Conservation (phyloP, 306 rosid genomes). For the Cucumis sativus region DNA sequence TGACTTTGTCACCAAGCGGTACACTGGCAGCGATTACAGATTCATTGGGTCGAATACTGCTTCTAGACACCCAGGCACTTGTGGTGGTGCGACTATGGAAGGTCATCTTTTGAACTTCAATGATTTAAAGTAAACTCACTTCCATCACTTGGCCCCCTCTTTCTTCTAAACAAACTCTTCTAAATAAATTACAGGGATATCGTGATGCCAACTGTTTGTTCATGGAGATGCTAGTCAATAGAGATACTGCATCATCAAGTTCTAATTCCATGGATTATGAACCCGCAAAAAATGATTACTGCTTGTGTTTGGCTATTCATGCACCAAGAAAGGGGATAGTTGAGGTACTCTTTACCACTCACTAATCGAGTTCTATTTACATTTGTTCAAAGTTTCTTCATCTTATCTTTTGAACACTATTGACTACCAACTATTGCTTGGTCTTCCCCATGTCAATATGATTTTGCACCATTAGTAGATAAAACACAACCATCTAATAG, state of each 20-base stretch:
- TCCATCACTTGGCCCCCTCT: background rate
- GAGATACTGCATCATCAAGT: constrained; percentile 50
- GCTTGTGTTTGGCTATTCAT: constrained; percentile 93
- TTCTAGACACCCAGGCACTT: constrained; percentile 91
- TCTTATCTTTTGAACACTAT: background rate
- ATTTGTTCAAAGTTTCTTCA: background rate
- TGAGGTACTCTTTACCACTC: constrained; percentile 40
- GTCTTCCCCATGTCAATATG: background rate
- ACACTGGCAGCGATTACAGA: constrained; percentile 94
- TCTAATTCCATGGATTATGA: constrained; percentile 51
- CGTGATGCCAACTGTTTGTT: constrained; percentile 89
- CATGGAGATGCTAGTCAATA: constrained; percentile 89
- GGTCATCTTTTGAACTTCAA: constrained; percentile 27
- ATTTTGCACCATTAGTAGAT: background rate
- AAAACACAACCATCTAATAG: background rate
- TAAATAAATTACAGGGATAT: constrained; percentile 49
- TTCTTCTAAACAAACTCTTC: background rate
- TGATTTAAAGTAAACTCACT: background rate
- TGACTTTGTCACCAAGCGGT: constrained; percentile 92
- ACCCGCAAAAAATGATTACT: constrained; percentile 79
- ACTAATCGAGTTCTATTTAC: background rate
- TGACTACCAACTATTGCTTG: background rate
- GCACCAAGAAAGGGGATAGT: constrained; percentile 92
- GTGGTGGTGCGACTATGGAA: constrained; percentile 98
- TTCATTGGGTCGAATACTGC: constrained; percentile 95